Conservation (phyloP, 768 basidiomycete genomes). For the Tylopilus rubrobrunneus region DNA sequence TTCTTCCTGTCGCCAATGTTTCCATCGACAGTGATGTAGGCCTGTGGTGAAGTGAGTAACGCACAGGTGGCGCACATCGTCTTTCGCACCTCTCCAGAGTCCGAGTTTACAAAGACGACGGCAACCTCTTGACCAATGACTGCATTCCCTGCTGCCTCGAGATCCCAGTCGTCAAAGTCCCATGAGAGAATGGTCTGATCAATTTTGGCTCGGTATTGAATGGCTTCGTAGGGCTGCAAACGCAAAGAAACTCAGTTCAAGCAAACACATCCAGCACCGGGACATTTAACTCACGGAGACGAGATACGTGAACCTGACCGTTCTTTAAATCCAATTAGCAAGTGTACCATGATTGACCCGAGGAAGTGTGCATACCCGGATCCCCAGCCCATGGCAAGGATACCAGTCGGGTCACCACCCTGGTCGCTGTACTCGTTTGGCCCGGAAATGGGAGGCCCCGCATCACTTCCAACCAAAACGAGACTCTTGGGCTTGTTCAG, state of each 20-base stretch:
- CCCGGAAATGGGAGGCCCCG: conserved; percentile 59
- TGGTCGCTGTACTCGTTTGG: conserved; percentile 69
- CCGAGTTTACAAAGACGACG: conserved; percentile 77
- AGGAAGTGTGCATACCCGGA: conserved; percentile 47
- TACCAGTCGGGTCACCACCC: conserved; percentile 56
- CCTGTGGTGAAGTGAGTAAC: conserved; percentile 22
- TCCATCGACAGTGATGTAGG: conserved; percentile 56
- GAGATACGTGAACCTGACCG: conserved; percentile 74
- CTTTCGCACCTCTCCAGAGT: conserved; percentile 67
- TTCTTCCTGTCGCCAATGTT: conserved; percentile 40
- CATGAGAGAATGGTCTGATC: conserved; percentile 66
- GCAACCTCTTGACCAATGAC: conserved; percentile 55
- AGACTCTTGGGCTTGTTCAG: conserved; percentile 56
- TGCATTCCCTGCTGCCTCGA: conserved; percentile 43
- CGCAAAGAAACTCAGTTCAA: background rate
- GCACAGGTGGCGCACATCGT: background rate
- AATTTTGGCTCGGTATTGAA: conserved; percentile 65
- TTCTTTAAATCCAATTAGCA: conserved; percentile 33
- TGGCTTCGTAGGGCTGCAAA: conserved; percentile 69
- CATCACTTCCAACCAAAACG: conserved; percentile 60
- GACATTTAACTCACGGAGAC: conserved; percentile 49
- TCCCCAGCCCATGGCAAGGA: conserved; percentile 92
- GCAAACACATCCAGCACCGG: background rate
- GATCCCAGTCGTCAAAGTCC: conserved; percentile 69
- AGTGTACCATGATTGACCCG: background rate